Evolutionary conservation across 2,329 filamentous ascomycete genomes (phyloP).

Genomic region (Alternaria triticimaculans): DNA sequence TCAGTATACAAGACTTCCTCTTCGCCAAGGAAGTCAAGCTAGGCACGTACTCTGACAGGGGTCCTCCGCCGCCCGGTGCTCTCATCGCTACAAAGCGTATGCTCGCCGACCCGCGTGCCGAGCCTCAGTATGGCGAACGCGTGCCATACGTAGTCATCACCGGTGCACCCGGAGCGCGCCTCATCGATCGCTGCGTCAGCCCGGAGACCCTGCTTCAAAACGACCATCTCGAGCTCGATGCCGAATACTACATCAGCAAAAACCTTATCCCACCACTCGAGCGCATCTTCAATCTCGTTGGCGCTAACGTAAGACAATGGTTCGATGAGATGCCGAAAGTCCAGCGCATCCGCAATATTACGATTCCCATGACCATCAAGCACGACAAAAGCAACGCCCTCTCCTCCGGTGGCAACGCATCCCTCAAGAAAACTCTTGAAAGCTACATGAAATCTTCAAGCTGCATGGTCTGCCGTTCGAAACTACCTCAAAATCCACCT

Average conservation of each 20-base stretch:
- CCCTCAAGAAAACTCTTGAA: slow-evolving; percentile 78
- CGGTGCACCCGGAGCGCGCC: slow-evolving; percentile 81
- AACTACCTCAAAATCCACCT: slow-evolving; percentile 53
- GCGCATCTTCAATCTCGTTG: slow-evolving; percentile 94
- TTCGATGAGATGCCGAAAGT: slow-evolving; percentile 97
- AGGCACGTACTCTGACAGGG: slow-evolving; percentile 84
- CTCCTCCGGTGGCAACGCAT: slow-evolving; percentile 31
- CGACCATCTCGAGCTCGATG: slow-evolving; percentile 80
- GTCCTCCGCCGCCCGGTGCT: slow-evolving; percentile 82
- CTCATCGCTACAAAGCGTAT: slow-evolving; percentile 86
- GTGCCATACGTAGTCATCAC: slow-evolving; percentile 94
- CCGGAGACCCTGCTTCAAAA: slow-evolving; percentile 82
- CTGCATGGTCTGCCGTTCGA: slow-evolving; percentile 77
- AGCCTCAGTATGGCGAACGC: slow-evolving; percentile 93
- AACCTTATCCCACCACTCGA: slow-evolving; percentile 95
- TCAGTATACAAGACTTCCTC: slow-evolving; percentile 94
- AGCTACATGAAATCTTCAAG: slow-evolving; percentile 85
- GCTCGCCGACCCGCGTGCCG: slow-evolving; percentile 82
- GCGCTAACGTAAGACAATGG: slow-evolving; percentile 88
- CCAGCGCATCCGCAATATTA: slow-evolving; percentile 73
- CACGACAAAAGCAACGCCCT: slow-evolving; percentile 9
- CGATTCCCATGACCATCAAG: slow-evolving; percentile 25
- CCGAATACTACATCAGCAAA: slow-evolving; percentile 96
- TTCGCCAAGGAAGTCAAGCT: slow-evolving; percentile 92
- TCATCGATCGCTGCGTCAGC: slow-evolving; percentile 88